phyloP scores from a whole-genome alignment of 139 green algal genomes.

The Chlamydomonas sp. region DNA sequence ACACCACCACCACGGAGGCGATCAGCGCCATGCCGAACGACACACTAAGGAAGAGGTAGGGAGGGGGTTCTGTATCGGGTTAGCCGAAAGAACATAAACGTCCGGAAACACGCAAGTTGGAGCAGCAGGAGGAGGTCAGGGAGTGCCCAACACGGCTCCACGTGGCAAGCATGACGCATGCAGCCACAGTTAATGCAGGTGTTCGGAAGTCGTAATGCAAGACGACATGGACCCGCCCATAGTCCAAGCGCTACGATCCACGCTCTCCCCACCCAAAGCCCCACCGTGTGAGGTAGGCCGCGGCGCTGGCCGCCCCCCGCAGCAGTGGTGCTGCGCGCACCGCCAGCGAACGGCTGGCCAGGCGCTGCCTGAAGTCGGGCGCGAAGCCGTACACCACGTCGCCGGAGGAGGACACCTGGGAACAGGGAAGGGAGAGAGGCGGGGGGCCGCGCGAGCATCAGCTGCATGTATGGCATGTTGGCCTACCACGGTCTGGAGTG shows the following conservation, averaged over 20 bases:
- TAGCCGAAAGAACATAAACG: too few relatives aligned
- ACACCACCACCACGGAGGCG: constrained; percentile 81
- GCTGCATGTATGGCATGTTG: neutral
- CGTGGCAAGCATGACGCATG: too few relatives aligned
- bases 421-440: neutral
- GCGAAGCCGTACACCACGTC: constrained; percentile 92
- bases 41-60: constrained; percentile 60
- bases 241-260: too few relatives aligned
- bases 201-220: too few relatives aligned
- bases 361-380: constrained; percentile 63
- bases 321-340: constrained; percentile 74
- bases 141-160: too few relatives aligned
- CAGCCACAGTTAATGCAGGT: too few relatives aligned
- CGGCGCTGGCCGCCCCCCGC: constrained; percentile 25
- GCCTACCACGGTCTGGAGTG: neutral
- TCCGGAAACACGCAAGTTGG: too few relatives aligned
- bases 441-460: neutral
- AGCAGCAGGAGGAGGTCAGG: too few relatives aligned
- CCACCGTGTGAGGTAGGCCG: constrained; percentile 12
- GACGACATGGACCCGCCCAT: too few relatives aligned
- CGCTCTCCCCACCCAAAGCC: too few relatives aligned
- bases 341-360: constrained; percentile 70
- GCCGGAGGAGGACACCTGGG: constrained; percentile 83
- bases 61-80: constrained; percentile 46
- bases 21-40: constrained; percentile 92